Conservation (phyloP, 208 protist species). For the Trichomonas tenax region DNA sequence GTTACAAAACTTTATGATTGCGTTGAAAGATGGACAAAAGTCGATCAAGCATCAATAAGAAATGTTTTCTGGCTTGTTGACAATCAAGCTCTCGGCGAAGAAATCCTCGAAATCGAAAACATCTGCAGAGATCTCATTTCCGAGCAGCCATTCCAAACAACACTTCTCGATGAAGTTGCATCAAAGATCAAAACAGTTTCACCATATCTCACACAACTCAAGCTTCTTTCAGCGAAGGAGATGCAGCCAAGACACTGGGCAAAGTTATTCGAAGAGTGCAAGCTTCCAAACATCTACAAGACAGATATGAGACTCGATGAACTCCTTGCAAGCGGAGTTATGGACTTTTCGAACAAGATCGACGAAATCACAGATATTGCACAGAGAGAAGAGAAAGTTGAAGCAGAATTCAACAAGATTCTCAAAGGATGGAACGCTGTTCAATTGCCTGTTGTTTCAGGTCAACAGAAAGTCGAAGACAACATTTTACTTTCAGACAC, state of each 20-base stretch:
- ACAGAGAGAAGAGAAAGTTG: not conserved
- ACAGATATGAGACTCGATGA: not conserved
- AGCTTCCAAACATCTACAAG: not conserved
- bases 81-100: not conserved
- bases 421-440: not conserved
- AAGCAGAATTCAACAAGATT: not conserved
- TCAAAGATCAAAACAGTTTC: not conserved
- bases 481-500: not conserved
- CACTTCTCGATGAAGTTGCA: not conserved
- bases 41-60: not conserved
- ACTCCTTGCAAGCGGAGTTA: not conserved
- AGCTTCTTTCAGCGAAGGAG: not conserved
- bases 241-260: not conserved
- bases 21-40: not conserved
- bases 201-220: not conserved
- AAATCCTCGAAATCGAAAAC: not conserved
- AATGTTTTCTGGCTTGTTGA: not conserved
- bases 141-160: not conserved
- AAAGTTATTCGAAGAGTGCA: not conserved
- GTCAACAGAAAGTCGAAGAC: conserved; percentile 4
- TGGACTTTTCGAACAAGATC: not conserved
- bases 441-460: not conserved
- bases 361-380: not conserved
- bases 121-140: not conserved
- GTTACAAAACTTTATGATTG: not conserved